Evolutionary conservation across 805 yeast genomes (phyloP), one percentile per base, ranked within the genome.

Genomic region (Priceomyces fermenticarens): DNA sequence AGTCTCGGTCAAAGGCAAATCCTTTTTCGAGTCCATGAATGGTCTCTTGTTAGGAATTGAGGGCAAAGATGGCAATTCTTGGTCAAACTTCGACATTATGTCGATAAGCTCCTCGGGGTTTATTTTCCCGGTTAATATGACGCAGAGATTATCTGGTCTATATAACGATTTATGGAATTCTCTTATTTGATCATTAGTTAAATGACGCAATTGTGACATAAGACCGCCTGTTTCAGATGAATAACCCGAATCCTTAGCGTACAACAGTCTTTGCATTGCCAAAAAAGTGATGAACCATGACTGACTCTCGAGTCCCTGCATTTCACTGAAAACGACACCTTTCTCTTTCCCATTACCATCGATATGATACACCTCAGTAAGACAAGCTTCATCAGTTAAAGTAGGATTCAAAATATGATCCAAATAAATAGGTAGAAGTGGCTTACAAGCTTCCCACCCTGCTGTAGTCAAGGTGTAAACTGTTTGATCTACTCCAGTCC

Each of bases 401-500:
- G 95, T 87, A 2, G 99, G 97, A 51, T 81, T 62, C 35, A 89
- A 60, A 16, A 93, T 63, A 58, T 93, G 98, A 57, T 93, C 98
- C 49, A 93, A 63, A 58, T 91, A 93, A 3, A 89, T 83, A 0
- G 99, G 98, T 25, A 93, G 73, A 23, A 93, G 65, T 45, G 81
- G 75, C 36, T 77, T 78, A 64, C 93, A 93, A 1, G 97, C 98
- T 42, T 87, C 88, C 96, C 97, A 90, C 8, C 98, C 98, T 1
- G 98, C 98, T 30, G 95, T 81, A 7, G 85, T 77, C 41, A 93
- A 70, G 2, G 97, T 88, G 53, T 93, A 93, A 2, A 89, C 97
- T 0, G 99, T 93, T 57, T 88, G 95, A 63, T 93, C 98, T 3
- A 93, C 88, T 0, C 85, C 88, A 0, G 99, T 93, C 97, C 97